These are phyloP conservation scores for Draba incana DNA, from an alignment of 345 rosid genomes.

Conservation along the genomic window DNA sequence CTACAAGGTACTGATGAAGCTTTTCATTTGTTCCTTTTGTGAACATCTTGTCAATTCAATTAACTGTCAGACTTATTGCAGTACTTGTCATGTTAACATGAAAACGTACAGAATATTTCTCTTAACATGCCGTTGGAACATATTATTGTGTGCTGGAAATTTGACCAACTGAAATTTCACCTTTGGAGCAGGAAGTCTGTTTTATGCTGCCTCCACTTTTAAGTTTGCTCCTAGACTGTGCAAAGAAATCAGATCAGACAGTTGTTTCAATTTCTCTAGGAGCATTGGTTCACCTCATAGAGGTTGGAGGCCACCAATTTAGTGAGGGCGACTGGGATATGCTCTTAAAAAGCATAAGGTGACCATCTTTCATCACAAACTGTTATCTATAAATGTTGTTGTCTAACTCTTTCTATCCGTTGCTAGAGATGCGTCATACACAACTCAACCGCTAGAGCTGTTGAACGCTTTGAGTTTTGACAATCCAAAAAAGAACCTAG, in stretches of 20 bases:
- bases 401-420: conserved; percentile 36
- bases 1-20: conserved; percentile 50
- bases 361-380: conserved; percentile 28
- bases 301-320: conserved; percentile 99
- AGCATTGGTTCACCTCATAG: conserved; percentile 95
- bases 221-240: conserved; percentile 92
- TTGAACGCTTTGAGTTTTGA: conserved; percentile 78
- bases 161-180: conserved; percentile 23
- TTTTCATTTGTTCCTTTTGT: conserved; percentile 8
- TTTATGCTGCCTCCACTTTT: conserved; percentile 97
- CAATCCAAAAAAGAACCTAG: conserved; percentile 44
- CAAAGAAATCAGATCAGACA: conserved; percentile 93
- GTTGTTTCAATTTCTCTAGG: conserved; percentile 97
- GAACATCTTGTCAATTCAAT: conserved; percentile 4
- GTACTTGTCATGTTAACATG: conserved; percentile 28
- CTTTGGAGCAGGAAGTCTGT: conserved; percentile 80
- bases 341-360: conserved; percentile 97
- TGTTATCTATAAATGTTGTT: conserved; percentile 9
- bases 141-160: conserved; percentile 18
- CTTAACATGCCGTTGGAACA: conserved; percentile 22
- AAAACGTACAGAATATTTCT: neutral
- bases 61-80: conserved; percentile 19
- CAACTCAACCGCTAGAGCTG: conserved; percentile 97
- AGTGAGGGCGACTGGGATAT: conserved; percentile 96
- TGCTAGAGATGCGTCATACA: conserved; percentile 89